Evolutionary conservation across 2,329 filamentous ascomycete genomes (phyloP).

Genomic region (Aspergillus sojae): DNA sequence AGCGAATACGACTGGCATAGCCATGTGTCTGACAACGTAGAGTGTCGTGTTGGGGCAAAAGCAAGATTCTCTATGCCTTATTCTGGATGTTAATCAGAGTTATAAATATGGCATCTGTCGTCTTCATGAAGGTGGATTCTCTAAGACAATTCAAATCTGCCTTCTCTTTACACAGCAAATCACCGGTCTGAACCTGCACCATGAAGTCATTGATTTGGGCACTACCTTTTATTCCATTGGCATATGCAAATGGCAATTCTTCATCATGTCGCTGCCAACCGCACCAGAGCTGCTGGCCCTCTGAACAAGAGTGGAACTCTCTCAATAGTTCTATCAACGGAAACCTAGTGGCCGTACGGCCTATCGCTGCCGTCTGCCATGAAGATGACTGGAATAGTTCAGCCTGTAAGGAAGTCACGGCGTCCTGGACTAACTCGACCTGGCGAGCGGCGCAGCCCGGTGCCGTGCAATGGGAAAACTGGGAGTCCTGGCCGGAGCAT

Average conservation of each 20-base stretch:
- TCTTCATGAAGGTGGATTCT: background rate
- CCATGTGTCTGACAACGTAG: background rate
- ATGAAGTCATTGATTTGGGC: background rate
- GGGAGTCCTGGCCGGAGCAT: constrained; percentile 41
- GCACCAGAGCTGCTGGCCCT: constrained; percentile 43
- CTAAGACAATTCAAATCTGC: background rate
- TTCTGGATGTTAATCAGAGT: background rate
- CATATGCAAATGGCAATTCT: background rate
- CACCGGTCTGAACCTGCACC: background rate
- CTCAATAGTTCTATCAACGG: constrained; percentile 43
- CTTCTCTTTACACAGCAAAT: background rate
- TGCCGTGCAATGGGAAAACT: constrained; percentile 43
- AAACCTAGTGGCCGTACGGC: constrained; percentile 38
- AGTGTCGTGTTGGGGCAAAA: background rate
- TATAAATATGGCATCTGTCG: background rate
- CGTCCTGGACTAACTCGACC: constrained; percentile 28
- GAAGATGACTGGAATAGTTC: constrained; percentile 13
- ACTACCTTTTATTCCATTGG: background rate
- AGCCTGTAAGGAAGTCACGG: constrained; percentile 20
- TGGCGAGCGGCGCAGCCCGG: constrained; percentile 43
- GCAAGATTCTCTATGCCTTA: background rate
- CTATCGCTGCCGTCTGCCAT: constrained; percentile 38
- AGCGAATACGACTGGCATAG: background rate
- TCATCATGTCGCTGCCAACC: constrained; percentile 29
- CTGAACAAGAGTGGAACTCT: constrained; percentile 34